Evolutionary conservation across 257 asterid species (phyloP).

Genomic region (Cynanchum wilfordii): DNA sequence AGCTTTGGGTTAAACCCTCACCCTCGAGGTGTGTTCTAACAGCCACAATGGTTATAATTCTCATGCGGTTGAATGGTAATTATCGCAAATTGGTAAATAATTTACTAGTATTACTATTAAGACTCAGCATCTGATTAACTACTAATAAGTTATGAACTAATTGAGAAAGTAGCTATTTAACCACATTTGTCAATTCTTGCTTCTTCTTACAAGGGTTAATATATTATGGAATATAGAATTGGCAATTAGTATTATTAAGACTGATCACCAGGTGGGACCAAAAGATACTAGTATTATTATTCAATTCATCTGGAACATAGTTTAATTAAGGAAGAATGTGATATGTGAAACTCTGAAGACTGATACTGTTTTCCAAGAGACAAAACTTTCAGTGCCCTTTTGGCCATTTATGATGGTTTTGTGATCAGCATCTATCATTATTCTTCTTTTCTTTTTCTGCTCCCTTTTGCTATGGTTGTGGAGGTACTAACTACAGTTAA

Average conservation of each 20-base stretch:
- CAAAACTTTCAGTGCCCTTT: neutral
- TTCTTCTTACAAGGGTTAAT: neutral
- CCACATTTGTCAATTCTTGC: constrained; percentile 9
- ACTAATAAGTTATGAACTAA: constrained; percentile 1
- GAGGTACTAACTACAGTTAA: constrained; percentile 14
- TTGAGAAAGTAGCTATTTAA: neutral
- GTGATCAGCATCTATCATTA: constrained; percentile 10
- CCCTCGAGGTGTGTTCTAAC: neutral
- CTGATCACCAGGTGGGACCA: constrained; percentile 17
- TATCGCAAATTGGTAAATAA: neutral
- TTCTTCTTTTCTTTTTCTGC: neutral
- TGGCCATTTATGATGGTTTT: constrained; percentile 3
- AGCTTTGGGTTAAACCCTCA: too few relatives aligned
- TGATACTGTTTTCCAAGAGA: neutral
- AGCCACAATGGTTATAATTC: neutral
- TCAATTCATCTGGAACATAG: neutral
- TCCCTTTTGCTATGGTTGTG: constrained; percentile 16
- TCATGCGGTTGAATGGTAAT: constrained; percentile 9
- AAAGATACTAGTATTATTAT: neutral
- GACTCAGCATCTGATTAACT: constrained; percentile 1
- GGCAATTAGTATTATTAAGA: neutral
- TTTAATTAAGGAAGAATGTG: constrained; percentile 15
- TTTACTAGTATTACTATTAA: neutral
- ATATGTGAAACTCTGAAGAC: constrained; percentile 1
- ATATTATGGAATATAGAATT: neutral